These are phyloP conservation scores for Aspergillaceae sp. DNA, from an alignment of 2,329 filamentous ascomycete species.

Conservation along the genomic window DNA sequence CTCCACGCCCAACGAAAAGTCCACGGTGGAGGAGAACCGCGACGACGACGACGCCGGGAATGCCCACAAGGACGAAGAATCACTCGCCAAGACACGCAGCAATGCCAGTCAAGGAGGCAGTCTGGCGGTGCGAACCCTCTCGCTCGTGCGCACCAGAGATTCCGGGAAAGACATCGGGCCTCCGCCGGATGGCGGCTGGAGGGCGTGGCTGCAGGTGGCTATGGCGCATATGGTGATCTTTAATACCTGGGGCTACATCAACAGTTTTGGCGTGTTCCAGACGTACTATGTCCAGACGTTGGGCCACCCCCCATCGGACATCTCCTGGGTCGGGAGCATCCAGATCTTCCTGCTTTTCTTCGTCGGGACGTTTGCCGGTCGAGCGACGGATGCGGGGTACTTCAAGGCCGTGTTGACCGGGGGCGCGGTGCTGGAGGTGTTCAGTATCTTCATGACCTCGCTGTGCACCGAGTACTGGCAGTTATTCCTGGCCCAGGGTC, in stretches of 20 bases:
- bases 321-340: slow-evolving; percentile 46
- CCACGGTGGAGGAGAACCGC: not conserved
- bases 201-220: slow-evolving; percentile 49
- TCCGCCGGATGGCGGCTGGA: slow-evolving; percentile 43
- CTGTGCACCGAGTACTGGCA: slow-evolving; percentile 44
- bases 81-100: slow-evolving; percentile 16
- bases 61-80: slow-evolving; percentile 12
- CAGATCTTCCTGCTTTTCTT: slow-evolving; percentile 46
- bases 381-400: slow-evolving; percentile 45
- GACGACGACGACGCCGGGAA: slow-evolving; percentile 1
- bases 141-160: slow-evolving; percentile 29
- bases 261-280: slow-evolving; percentile 51
- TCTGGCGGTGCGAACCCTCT: slow-evolving; percentile 23
- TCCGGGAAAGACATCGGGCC: slow-evolving; percentile 29
- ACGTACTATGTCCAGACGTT: slow-evolving; percentile 42
- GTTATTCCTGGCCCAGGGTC: slow-evolving; percentile 43
- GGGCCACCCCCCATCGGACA: slow-evolving; percentile 37
- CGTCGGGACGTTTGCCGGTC: slow-evolving; percentile 44
- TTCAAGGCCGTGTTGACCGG: slow-evolving; percentile 38
- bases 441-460: slow-evolving; percentile 46
- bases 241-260: slow-evolving; percentile 49
- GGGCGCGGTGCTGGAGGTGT: slow-evolving; percentile 37
- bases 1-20: too few relatives aligned
- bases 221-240: slow-evolving; percentile 48
- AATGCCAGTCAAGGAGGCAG: slow-evolving; percentile 18